Conservation (phyloP, 495 filamentous ascomycete species). For the Hypoxylon cercidicola region DNA sequence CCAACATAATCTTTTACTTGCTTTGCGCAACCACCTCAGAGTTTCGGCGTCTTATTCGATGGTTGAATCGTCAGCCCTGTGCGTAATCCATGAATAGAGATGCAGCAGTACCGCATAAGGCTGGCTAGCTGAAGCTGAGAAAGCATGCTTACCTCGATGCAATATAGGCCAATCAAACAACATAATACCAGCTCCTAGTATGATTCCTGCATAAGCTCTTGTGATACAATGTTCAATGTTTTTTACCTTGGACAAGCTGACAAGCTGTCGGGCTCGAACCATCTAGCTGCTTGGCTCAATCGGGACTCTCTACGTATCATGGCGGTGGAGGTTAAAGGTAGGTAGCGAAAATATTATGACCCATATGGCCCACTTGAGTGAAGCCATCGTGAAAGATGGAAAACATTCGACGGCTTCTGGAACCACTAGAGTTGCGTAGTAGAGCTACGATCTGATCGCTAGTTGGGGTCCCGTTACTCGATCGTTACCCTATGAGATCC, state of each 20-base stretch:
- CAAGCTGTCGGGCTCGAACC: conserved; percentile 24
- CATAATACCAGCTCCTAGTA: background rate
- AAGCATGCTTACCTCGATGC: conserved; percentile 20
- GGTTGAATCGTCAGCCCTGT: conserved; percentile 20
- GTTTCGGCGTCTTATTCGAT: too few species aligned
- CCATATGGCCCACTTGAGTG: conserved; percentile 42
- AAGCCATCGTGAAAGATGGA: conserved; percentile 46
- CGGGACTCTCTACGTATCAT: conserved; percentile 24
- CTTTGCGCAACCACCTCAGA: background rate
- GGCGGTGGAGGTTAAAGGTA: background rate
- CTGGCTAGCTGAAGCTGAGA: conserved; percentile 16
- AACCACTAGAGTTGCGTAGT: conserved; percentile 25
- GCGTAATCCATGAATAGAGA: background rate
- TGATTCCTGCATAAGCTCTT: conserved; percentile 31
- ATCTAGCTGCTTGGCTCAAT: conserved; percentile 15
- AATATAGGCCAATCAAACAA: conserved; percentile 23
- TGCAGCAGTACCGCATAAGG: conserved; percentile 8
- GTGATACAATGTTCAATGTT: conserved; percentile 19
- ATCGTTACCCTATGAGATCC: conserved; percentile 49
- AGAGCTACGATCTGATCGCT: conserved; percentile 29
- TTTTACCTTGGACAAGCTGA: too few species aligned
- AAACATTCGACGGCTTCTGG: conserved; percentile 34
- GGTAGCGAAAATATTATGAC: conserved; percentile 23
- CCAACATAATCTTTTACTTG: background rate
- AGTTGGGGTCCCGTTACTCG: conserved; percentile 41